A percentile compares a stretch with the other conserved stretches of the same genome.
These are phyloP conservation scores for Pyropia yezoensis DNA, from an alignment of 23 red algal species.

Conservation along the genomic window DNA sequence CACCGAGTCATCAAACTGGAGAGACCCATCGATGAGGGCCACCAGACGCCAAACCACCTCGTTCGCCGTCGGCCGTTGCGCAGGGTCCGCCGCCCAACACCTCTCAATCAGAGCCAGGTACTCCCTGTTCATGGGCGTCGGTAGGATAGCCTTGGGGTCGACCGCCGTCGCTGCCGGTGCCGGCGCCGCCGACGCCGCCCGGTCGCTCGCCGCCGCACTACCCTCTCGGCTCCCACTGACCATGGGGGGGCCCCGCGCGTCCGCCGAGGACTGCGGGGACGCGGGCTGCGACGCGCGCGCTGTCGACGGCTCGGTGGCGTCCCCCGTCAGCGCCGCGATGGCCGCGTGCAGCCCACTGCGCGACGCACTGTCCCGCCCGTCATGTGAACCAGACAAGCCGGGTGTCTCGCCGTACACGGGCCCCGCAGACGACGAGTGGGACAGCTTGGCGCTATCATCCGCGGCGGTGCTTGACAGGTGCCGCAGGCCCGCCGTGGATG, in stretches of 20 bases:
- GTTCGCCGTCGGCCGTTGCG: slow-evolving; percentile 29
- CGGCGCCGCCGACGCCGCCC: not conserved
- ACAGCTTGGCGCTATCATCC: no score
- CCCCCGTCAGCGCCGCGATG: no score
- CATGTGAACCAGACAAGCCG: no score
- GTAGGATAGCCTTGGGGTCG: not conserved
- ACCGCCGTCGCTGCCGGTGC: not conserved
- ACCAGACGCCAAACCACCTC: slow-evolving; percentile 46
- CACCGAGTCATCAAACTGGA: no score
- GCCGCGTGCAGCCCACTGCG: no score
- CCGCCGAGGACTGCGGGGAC: not conserved
- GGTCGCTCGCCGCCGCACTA: not conserved
- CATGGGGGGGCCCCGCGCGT: not conserved
- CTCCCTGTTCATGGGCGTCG: slow-evolving; percentile 8
- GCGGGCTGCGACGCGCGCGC: no score
- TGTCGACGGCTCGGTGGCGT: no score
- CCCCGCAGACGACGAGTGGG: no score
- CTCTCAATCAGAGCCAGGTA: slow-evolving; percentile 44
- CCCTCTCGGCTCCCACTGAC: not conserved
- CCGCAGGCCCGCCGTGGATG: no score
- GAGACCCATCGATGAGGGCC: slow-evolving; percentile 21
- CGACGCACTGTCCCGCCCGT: no score
- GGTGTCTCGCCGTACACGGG: no score
- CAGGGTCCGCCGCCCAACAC: slow-evolving; percentile 30
- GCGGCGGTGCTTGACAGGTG: no score